Percentiles rank a stretch among this genome's conserved stretches.
Evolutionary conservation across 441 rosid genomes (phyloP).

Genomic region (Pelargonium myrrhifolium): DNA sequence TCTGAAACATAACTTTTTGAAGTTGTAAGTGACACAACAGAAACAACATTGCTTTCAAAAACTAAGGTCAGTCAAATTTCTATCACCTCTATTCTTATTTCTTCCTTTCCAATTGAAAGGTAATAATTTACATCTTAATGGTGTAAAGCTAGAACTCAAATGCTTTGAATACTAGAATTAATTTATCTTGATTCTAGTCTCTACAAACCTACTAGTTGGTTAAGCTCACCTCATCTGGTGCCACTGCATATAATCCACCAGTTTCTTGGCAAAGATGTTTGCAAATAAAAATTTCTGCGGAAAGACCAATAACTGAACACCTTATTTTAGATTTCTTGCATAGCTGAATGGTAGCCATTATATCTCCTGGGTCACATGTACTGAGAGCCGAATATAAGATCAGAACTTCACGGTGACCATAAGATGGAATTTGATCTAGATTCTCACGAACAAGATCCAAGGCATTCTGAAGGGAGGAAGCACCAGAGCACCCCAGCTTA

Average conservation of each 20-base stretch:
- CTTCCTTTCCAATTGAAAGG: not conserved
- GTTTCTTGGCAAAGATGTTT: conserved; percentile 88
- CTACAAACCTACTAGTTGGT: conserved; percentile 6
- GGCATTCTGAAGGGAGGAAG: conserved; percentile 81
- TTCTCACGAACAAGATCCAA: conserved; percentile 58
- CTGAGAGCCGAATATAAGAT: conserved; percentile 66
- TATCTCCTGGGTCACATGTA: conserved; percentile 88
- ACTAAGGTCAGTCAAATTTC: not conserved
- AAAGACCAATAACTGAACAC: conserved; percentile 82
- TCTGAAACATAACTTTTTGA: not conserved
- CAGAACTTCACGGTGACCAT: conserved; percentile 65
- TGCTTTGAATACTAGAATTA: not conserved
- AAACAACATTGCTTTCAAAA: not conserved
- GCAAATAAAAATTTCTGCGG: conserved; percentile 85
- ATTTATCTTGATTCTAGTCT: conserved; percentile 7
- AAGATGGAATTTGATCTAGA: conserved; percentile 56
- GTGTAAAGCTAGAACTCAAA: not conserved
- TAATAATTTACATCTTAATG: not conserved
- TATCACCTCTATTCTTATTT: not conserved
- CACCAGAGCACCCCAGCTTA: conserved; percentile 69
- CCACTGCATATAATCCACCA: conserved; percentile 71
- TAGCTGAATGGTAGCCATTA: conserved; percentile 67
- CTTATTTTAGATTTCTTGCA: conserved; percentile 78
- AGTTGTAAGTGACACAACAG: not conserved
- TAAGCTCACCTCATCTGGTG: conserved; percentile 73